A percentile compares a stretch with the other conserved stretches of the same genome.
Conservation (phyloP, 2,329 filamentous ascomycete genomes). For the Rhynchosporium secalis region DNA sequence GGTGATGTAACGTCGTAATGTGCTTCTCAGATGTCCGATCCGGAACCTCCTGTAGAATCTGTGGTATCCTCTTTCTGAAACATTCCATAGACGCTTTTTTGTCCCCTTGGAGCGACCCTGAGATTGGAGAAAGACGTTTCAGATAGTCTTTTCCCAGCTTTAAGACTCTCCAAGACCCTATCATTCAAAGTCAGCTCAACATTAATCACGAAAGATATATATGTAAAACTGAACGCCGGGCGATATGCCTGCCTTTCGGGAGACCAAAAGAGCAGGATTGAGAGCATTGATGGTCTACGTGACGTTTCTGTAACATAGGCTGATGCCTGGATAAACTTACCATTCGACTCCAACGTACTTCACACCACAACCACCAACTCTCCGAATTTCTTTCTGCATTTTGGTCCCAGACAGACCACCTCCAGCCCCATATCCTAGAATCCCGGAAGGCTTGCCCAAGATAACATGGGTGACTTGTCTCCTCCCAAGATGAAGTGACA, state of each 20-base stretch:
- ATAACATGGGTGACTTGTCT: conserved; percentile 56
- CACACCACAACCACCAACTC: conserved; percentile 65
- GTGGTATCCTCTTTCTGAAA: conserved; percentile 40
- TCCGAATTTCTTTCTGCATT: conserved; percentile 75
- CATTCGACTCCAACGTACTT: conserved; percentile 83
- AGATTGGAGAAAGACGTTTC: conserved; percentile 71
- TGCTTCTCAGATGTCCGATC: conserved; percentile 2
- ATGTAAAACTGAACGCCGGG: neutral
- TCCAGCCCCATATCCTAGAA: conserved; percentile 55
- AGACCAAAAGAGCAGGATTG: neutral
- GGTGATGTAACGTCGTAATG: neutral
- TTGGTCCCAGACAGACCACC: conserved; percentile 77
- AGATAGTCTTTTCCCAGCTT: conserved; percentile 69
- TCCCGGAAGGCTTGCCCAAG: conserved; percentile 58
- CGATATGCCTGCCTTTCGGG: neutral
- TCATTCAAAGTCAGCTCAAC: conserved; percentile 14
- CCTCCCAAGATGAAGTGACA: conserved; percentile 63
- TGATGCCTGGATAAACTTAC: conserved; percentile 46
- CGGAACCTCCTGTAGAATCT: conserved; percentile 11
- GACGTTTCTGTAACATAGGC: neutral
- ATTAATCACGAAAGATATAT: neutral
- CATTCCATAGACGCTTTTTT: conserved; percentile 63
- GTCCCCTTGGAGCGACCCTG: conserved; percentile 60
- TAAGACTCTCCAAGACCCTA: conserved; percentile 83
- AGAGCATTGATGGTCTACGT: neutral